phyloP scores from a whole-genome alignment of 2,329 filamentous ascomycete species.

The Colletotrichum graminicola region DNA sequence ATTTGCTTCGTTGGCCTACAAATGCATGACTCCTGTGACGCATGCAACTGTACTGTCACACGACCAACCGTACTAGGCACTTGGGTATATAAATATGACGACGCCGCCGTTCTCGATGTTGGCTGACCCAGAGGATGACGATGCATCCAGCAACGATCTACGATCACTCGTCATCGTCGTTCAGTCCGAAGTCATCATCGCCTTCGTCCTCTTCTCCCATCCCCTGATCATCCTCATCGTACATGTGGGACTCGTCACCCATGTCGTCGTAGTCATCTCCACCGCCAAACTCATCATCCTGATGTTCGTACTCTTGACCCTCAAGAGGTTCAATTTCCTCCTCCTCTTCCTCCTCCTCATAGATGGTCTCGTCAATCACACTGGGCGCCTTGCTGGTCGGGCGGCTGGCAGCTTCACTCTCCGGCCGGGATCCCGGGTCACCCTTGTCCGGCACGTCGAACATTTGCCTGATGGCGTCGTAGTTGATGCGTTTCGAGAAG shows the following conservation, averaged over 20 bases:
- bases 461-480: constrained; percentile 71
- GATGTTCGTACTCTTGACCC: constrained; percentile 44
- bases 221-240: constrained; percentile 39
- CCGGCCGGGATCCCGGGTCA: constrained; percentile 64
- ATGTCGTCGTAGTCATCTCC: constrained; percentile 52
- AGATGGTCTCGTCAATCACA: constrained; percentile 53
- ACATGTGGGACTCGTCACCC: constrained; percentile 46
- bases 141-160: background rate
- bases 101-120: constrained; percentile 2
- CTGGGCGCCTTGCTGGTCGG: constrained; percentile 52
- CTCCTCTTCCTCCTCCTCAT: constrained; percentile 50
- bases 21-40: background rate
- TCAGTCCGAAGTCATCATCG: constrained; percentile 38
- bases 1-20: background rate
- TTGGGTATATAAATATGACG: constrained; percentile 34
- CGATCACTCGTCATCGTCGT: constrained; percentile 36
- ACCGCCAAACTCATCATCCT: constrained; percentile 50
- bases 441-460: constrained; percentile 62
- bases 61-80: background rate
- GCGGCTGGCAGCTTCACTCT: constrained; percentile 57
- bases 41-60: background rate
- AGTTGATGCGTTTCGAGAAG: constrained; percentile 82
- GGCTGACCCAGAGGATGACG: background rate
- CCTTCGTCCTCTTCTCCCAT: constrained; percentile 35
- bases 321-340: constrained; percentile 45